Base-by-base conservation (phyloP, 2,329 filamentous ascomycete genomes). In the Stachybotrys echinatus region DNA sequence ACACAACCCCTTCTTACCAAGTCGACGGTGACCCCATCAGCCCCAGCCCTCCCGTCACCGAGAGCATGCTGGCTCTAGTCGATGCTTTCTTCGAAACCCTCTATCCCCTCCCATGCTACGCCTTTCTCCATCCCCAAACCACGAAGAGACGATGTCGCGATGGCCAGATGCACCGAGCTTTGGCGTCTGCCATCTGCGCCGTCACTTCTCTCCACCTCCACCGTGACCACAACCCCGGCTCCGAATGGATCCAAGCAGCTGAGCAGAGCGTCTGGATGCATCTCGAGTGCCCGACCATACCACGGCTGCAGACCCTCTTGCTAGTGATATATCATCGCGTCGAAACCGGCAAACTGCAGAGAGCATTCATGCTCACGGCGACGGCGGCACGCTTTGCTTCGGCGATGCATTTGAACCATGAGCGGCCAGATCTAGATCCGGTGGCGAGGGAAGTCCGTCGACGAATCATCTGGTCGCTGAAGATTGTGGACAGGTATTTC, bases 141-240 rank as follows among this genome's bases (percentile, higher is more conserved):
- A 68, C 77, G 18, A 76, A 76, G 69, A 72, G 77, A 52, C 65
- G 73, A 1, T 77, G 75, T 57, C 71, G 75, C 49, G 69, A 73
- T 4, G 73, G 73, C 12, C 70, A 70, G 44, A 69, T 77, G 52
- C 73, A 77, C 55, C 67, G 70, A 7, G 64, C 74, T 1, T 63
- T 79, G 7, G 12, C 27, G 27, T 31, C 12, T 31, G 27, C 27
- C 27, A 6, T 31, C 27, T 31, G 27, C 12, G 27, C 27, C 27
- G 27, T 31, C 27, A 4, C 21, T 51, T 19, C 12, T 63, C 73
- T 4, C 65, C 72, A 14, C 72, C 69, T 77, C 47, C 72, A 74
- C 3, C 64, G 66, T 2, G 66, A 53, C 58, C 2, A 54, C 59
- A 23, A 43, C 2, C 44, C 34, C 6, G 49, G 44, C 6, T 71